Conservation (phyloP, 306 rosid species). For the Dryas drummondii region DNA sequence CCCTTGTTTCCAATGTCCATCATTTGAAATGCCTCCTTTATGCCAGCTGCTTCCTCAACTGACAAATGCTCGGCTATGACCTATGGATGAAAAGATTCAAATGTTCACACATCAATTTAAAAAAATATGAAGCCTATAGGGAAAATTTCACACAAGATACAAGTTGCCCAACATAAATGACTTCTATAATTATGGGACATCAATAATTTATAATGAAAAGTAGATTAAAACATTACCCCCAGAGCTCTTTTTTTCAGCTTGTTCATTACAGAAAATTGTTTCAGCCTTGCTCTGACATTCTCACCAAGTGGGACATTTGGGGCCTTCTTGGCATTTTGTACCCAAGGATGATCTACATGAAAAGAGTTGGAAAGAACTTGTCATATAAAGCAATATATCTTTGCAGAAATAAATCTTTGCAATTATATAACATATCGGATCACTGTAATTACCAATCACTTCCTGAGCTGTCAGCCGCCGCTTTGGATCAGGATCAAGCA, state of each 20-base stretch:
- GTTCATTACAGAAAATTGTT: conserved; percentile 63
- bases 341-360: conserved; percentile 53
- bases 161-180: background rate
- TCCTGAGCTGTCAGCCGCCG: conserved; percentile 49
- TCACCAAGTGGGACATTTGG: conserved; percentile 63
- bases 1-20: conserved; percentile 50
- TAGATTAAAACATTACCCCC: conserved; percentile 38
- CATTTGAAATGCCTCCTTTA: conserved; percentile 55
- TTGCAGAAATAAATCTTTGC: conserved; percentile 1
- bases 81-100: conserved; percentile 24
- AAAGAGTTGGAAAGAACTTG: background rate
- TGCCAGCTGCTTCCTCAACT: conserved; percentile 60
- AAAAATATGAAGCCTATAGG: background rate
- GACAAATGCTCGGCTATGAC: conserved; percentile 63
- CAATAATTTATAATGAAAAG: background rate
- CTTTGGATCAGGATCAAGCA: conserved; percentile 50
- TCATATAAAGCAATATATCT: background rate
- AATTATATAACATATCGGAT: background rate
- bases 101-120: background rate
- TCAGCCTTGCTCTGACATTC: conserved; percentile 60
- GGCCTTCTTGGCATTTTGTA: conserved; percentile 60
- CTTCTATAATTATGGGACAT: background rate
- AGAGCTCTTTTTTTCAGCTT: conserved; percentile 61
- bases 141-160: conserved; percentile 3
- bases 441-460: conserved; percentile 40